Base-by-base conservation (phyloP, 2,329 filamentous ascomycete genomes). In the Alternaria triticimaculans region DNA sequence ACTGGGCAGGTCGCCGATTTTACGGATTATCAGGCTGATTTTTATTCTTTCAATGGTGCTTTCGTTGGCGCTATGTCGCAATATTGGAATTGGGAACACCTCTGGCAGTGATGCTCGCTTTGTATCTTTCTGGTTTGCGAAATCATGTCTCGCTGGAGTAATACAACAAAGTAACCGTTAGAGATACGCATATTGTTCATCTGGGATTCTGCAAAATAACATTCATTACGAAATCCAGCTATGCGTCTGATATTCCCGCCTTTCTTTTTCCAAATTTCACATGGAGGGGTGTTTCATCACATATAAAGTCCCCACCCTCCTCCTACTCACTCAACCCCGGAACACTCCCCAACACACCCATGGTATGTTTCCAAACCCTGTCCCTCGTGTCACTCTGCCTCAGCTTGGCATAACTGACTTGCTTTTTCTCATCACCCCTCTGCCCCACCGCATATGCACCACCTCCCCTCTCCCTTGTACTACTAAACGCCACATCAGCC, bases 301-400 rank as follows among this genome's bases (percentile, higher is more conserved):
- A 15, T 21, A 51, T 8, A 33, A 33, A 18, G 48, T 7, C 48
- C 48, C 48, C 18, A 1, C 21, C 26, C 46, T 20, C 48, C 26
- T 9, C 28, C 3, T 51, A 51, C 14, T n/a, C 26, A 15, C 26
- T 3, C 26, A 30, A 15, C 10, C 26, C 26, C 14, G 20, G 48
- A 33, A 51, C 14, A 33, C 50, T 51, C n/a, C 55, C 41, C 50
- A 60, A 55, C 23, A 60, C 21, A 30, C 58, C 73, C 45, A 72
- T 66, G 2, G 75, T 78, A 65, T 79, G 76, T 14, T 63, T 62
- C 77, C 76, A 78, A n/a, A 80, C 68, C 60, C 67, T 75, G 53
- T 72, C 63, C 30, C 59, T 68, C 1, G 72, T 75, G 28, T 75
- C 73, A n/a, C 72, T 64, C 23, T 62, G 66, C 51, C 73, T 67